Percentiles rank a stretch among this genome's conserved stretches.
Evolutionary conservation across 192 early-diverging fungal species (phyloP).

Genomic region (Coemansia sp.): DNA sequence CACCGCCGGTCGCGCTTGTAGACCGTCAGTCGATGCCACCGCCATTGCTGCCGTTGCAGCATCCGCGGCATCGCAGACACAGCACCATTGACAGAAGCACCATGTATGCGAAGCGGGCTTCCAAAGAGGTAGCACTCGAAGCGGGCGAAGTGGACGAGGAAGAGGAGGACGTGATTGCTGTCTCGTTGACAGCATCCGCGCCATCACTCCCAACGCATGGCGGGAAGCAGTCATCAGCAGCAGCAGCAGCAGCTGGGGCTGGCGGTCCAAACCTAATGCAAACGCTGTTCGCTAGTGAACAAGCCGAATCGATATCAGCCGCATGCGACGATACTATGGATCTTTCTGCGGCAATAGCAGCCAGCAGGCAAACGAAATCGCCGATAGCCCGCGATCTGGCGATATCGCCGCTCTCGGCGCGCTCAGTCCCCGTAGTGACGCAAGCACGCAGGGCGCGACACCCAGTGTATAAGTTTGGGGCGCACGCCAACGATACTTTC

Average conservation of each 20-base stretch:
- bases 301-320: neutral
- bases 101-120: neutral
- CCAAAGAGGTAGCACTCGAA: neutral
- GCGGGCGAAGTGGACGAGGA: neutral
- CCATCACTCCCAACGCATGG: neutral
- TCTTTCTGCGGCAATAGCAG: neutral
- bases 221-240: neutral
- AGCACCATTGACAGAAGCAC: neutral
- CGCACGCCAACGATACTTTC: conserved; percentile 59
- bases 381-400: neutral
- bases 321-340: neutral
- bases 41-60: neutral
- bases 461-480: conserved; percentile 47
- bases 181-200: conserved; percentile 4
- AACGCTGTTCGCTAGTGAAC: neutral
- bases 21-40: neutral
- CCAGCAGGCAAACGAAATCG: neutral
- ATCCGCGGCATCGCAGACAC: neutral
- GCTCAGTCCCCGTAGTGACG: conserved; percentile 42
- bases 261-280: neutral
- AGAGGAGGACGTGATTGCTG: neutral
- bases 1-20: neutral
- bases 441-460: conserved; percentile 49
- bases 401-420: conserved; percentile 38
- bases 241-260: neutral